Evolutionary conservation across 345 rosid species (phyloP).

Genomic region (Lepidium aucheri): DNA sequence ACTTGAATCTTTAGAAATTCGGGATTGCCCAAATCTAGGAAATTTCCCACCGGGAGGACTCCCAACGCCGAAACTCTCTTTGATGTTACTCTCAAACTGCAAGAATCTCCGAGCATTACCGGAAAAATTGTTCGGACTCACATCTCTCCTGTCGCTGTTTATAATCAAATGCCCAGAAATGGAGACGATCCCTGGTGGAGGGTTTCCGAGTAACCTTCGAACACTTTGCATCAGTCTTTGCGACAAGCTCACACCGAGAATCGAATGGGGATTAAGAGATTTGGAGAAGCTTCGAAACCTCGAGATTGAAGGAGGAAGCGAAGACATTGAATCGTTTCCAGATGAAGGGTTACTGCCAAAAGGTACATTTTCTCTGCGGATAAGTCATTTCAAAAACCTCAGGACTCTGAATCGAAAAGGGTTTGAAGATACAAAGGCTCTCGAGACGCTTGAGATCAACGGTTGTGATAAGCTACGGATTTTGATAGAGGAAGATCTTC

Average conservation of each 20-base stretch:
- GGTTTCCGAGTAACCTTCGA: constrained; percentile 25
- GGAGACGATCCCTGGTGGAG: constrained; percentile 21
- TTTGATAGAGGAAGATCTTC: constrained; percentile 29
- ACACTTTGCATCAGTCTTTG: constrained; percentile 27
- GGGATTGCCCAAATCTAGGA: constrained; percentile 29
- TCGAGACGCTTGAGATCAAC: constrained; percentile 25
- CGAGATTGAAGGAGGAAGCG: constrained; percentile 30
- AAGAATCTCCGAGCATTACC: constrained; percentile 27
- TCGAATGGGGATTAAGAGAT: constrained; percentile 25
- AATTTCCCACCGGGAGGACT: constrained; percentile 28
- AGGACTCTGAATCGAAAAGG: constrained; percentile 7
- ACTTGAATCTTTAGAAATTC: constrained; percentile 19
- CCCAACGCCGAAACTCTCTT: constrained; percentile 25
- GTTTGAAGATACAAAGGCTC: constrained; percentile 16
- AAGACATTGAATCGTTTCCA: constrained; percentile 28
- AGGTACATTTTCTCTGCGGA: constrained; percentile 15
- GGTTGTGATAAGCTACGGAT: constrained; percentile 27
- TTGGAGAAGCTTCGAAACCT: constrained; percentile 25
- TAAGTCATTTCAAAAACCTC: constrained; percentile 23
- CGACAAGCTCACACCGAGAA: constrained; percentile 22
- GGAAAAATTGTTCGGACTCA: constrained; percentile 23
- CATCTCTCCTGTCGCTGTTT: constrained; percentile 24
- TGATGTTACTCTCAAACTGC: constrained; percentile 31
- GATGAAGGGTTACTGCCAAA: constrained; percentile 29
- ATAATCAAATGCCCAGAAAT: constrained; percentile 28